Evolutionary conservation across 2,329 filamentous ascomycete species (phyloP), one percentile per base, ranked within the genome.

Genomic region (Talaromyces sp.): DNA sequence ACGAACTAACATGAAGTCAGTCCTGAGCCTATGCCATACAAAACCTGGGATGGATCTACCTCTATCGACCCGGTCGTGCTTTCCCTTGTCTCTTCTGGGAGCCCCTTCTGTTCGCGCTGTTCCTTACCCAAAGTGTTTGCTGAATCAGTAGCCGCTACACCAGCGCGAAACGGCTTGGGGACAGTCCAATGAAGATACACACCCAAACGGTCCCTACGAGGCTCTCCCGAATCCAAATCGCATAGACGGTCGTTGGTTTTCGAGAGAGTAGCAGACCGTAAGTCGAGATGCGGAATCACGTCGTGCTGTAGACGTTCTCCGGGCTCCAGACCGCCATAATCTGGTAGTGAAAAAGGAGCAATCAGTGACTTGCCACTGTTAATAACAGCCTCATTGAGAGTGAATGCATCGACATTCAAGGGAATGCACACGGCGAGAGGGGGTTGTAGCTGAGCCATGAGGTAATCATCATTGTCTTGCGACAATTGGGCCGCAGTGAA

Each of bases 141-240:
- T 9, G 33, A 37, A 1, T 37, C 33, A 11, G 33, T 11, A 5
- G 37, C 37, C 5, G 64, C 35, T 11, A 39, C 39, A 8, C 76
- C 77, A 0, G 68, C 56, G 3, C 79, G 70, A 64, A 79, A 81
- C 16, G 68, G 37, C 0, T 71, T 72, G 0, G 79, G 79, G 0
- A 82, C 57, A 0, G 63, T 74, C 80, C 79, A 81, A 61, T 80
- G 77, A 0, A 82, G 37, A 57, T 81, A 80, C 9, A 78, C 76
- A 1, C 80, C 79, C 3, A 72, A 64, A 0, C 79, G 74, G 63
- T 75, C 67, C 2, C 7, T 8, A 9, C 40, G n/a, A 18, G 40
- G 6, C 14, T 39, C 14, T 14, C 37, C 37, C 37, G 12, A 16
- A 5, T n/a, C 37, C 5, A 39, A 12, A n/a, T 39, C 37, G 14